Percentiles rank a stretch among this genome's conserved stretches.
Conservation (phyloP, 2,329 filamentous ascomycete genomes). For the Neopestalotiopsis sp. region DNA sequence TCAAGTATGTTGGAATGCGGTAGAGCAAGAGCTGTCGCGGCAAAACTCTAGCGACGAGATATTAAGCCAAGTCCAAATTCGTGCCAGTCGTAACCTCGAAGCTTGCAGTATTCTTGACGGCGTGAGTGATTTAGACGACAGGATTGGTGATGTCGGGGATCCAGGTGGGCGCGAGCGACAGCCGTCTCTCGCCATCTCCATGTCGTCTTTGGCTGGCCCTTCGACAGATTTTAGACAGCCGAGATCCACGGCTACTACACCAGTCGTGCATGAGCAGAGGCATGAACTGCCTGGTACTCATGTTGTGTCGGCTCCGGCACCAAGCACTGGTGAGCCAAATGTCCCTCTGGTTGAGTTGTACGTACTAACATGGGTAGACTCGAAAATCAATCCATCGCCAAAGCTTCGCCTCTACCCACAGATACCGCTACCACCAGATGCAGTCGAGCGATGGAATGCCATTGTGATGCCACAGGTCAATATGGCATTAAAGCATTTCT, state of each 20-base stretch:
- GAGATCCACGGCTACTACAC: conserved; percentile 12
- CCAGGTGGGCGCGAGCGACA: conserved; percentile 19
- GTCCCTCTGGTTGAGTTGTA: not conserved
- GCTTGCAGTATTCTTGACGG: conserved; percentile 68
- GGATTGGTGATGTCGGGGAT: conserved; percentile 47
- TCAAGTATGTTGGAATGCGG: conserved; percentile 73
- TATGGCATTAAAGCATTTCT: conserved; percentile 71
- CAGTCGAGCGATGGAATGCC: conserved; percentile 75
- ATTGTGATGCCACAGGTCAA: conserved; percentile 77
- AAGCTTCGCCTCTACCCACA: conserved; percentile 67
- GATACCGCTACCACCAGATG: conserved; percentile 61
- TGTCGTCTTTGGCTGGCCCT: conserved; percentile 21
- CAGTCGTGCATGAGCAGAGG: conserved; percentile 19
- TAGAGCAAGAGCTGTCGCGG: conserved; percentile 64
- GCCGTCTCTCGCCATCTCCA: conserved; percentile 18
- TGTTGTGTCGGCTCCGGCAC: not conserved
- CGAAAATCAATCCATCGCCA: conserved; percentile 22
- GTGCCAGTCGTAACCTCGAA: conserved; percentile 63
- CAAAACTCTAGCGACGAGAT: conserved; percentile 54
- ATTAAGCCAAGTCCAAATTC: conserved; percentile 58
- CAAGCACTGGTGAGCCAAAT: not conserved
- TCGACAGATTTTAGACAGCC: conserved; percentile 12
- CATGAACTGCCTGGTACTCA: not conserved
- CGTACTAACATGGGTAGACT: not conserved
- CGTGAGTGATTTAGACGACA: conserved; percentile 60